Evolutionary conservation across 345 rosid genomes (phyloP).

Genomic region (Salix exigua): DNA sequence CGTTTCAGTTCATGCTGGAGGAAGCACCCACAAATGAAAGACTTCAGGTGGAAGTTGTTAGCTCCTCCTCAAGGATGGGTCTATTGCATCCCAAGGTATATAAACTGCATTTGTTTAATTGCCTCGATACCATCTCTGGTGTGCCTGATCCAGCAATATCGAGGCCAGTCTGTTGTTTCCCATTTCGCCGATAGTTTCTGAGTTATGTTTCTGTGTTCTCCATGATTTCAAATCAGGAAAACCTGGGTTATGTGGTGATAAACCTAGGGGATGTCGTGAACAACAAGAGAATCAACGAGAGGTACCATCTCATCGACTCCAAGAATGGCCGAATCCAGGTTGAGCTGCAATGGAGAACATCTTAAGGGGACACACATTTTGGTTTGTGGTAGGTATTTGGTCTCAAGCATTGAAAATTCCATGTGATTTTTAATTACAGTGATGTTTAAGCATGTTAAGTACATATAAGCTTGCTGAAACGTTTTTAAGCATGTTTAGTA

Average conservation of each 20-base stretch:
- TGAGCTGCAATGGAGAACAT: slow-evolving; percentile 86
- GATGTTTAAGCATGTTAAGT: not conserved
- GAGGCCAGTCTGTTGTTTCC: not conserved
- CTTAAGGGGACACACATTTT: slow-evolving; percentile 15
- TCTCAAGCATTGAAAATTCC: not conserved
- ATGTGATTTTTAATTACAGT: not conserved
- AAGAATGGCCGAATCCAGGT: slow-evolving; percentile 32
- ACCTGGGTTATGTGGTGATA: slow-evolving; percentile 57
- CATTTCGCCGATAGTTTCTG: too few relatives aligned
- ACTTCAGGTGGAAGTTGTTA: slow-evolving; percentile 71
- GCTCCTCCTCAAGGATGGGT: slow-evolving; percentile 73
- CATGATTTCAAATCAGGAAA: slow-evolving; percentile 47
- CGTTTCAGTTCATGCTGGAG: slow-evolving; percentile 64
- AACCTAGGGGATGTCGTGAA: slow-evolving; percentile 16
- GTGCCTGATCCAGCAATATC: not conserved
- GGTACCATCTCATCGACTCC: slow-evolving; percentile 24
- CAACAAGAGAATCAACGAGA: slow-evolving; percentile 27
- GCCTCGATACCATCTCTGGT: not conserved
- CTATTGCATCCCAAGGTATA: slow-evolving; percentile 85
- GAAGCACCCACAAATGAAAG: slow-evolving; percentile 72
- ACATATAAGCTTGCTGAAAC: not conserved
- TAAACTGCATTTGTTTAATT: not conserved
- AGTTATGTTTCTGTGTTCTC: not conserved
- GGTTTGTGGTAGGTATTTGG: not conserved
- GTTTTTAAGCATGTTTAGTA: not conserved